Evolutionary conservation across 257 asterid genomes (phyloP), one percentile per base, ranked within the genome.

Genomic region (Solanum tarijense): DNA sequence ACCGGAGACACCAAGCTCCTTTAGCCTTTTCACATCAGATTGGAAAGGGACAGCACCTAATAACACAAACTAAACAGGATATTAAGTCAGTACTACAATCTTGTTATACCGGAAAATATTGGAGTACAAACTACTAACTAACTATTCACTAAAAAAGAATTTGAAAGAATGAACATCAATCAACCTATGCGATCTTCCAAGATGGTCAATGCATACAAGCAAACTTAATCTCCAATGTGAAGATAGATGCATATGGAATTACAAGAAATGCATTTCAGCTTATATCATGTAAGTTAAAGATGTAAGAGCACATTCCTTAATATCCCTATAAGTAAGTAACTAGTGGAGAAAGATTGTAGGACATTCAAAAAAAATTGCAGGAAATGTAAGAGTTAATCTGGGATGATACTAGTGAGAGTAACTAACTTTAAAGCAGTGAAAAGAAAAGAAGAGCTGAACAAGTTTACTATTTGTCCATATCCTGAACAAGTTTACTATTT

Each of bases 41-140:
- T 92, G 93, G 89, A 93, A 93, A 34, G 96, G 96, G 65, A 92
- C 91, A 89, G 96, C 96, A 83, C 96, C 96, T 89, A 93, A 36
- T 89, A 93, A 90, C 41, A 93, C 93, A 90, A 92, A 93, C 96
- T 93, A 29, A 88, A 87, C 39, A 75, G 39, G 46, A 72, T 18
- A 72, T 13, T 16, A 79, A 9, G 48, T 91, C 76, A 91, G 88
- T 23, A 27, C 55, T 29, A 82, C 9, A 20, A 48, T 48, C 29
- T 20, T 16, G 83, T 74, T 74, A 74, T 78, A n/a, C 60, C 9
- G 8, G 2, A 78, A 78, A 39, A 27, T 39, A 43, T 79, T 79
- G 3, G 9, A 18, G 16, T 79, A 16, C 18, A 46, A 43, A 43
- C 25, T 27, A 43, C 66, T 6, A 27, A 27, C 66, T 6, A 46